phyloP scores from a whole-genome alignment of 495 filamentous ascomycete species.

The Parathielavia hyrcaniae region DNA sequence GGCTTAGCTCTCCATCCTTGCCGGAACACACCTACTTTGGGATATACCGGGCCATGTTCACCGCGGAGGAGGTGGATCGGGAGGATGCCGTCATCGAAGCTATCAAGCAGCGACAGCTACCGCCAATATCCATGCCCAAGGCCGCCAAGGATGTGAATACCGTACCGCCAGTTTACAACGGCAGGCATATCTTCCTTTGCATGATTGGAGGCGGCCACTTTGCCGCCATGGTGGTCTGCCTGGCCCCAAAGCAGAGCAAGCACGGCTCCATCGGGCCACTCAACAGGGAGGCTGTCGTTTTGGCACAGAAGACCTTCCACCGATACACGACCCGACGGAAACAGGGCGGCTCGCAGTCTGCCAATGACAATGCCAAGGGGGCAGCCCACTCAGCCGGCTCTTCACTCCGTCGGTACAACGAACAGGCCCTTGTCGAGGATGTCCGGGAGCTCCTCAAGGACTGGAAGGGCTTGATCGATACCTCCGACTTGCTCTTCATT shows the following conservation, averaged over 20 bases:
- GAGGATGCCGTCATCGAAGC: slow-evolving; percentile 57
- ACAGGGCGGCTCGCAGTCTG: slow-evolving; percentile 89
- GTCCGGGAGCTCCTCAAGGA: slow-evolving; percentile 69
- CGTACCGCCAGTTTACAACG: slow-evolving; percentile 45
- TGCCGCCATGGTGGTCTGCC: slow-evolving; percentile 87
- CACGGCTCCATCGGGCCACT: slow-evolving; percentile 55
- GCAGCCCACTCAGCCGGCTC: slow-evolving; percentile 91
- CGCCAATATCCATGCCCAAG: slow-evolving; percentile 53
- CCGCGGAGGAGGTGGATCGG: slow-evolving; percentile 58
- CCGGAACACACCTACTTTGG: slow-evolving; percentile 76
- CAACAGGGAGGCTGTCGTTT: slow-evolving; percentile 73
- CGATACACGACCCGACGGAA: slow-evolving; percentile 93
- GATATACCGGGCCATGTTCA: slow-evolving; percentile 79
- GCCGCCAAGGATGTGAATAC: slow-evolving; percentile 44
- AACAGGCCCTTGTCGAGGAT: slow-evolving; percentile 77
- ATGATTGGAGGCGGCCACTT: slow-evolving; percentile 99
- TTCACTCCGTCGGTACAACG: slow-evolving; percentile 84
- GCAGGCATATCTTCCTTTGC: slow-evolving; percentile 86
- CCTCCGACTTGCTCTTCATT: slow-evolving; percentile 75
- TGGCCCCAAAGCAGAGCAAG: slow-evolving; percentile 72
- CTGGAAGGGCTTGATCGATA: slow-evolving; percentile 80
- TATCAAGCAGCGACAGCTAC: slow-evolving; percentile 67
- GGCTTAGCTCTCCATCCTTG: slow-evolving; percentile 71
- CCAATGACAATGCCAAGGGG: slow-evolving; percentile 85
- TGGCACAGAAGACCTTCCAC: slow-evolving; percentile 97